Evolutionary conservation across 768 basidiomycete genomes (phyloP).

Genomic region (Gloeostereum incarnatum): DNA sequence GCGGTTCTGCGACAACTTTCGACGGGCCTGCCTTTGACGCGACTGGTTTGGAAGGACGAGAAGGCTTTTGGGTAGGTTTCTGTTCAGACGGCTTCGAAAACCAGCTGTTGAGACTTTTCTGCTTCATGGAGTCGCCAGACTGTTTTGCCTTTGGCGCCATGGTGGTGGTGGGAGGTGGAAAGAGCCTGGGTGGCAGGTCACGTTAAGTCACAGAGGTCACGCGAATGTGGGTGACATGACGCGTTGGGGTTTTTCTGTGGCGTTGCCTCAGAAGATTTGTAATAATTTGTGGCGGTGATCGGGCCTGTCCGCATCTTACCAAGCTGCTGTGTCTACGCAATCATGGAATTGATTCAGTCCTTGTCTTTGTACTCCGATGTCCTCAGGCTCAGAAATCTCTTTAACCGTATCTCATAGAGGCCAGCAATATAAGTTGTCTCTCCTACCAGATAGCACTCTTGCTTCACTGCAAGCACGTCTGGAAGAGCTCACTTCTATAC

Average conservation of each 20-base stretch:
- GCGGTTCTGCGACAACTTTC: conserved; percentile 15
- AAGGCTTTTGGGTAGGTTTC: conserved; percentile 14
- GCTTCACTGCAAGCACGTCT: conserved; percentile 37
- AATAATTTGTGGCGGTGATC: too few species aligned
- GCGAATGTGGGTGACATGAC: background rate
- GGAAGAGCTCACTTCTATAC: conserved; percentile 59
- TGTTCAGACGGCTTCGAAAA: conserved; percentile 31
- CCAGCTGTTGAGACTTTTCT: conserved; percentile 68
- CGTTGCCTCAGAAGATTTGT: too few species aligned
- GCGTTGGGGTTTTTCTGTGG: background rate
- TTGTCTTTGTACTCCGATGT: too few species aligned
- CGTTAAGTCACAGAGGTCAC: too few species aligned
- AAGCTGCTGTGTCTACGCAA: too few species aligned
- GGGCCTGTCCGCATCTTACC: too few species aligned
- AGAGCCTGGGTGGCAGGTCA: too few species aligned
- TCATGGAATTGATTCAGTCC: too few species aligned
- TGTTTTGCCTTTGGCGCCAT: conserved; percentile 23
- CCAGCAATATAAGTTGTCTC: conserved; percentile 30
- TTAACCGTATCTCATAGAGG: conserved; percentile 44
- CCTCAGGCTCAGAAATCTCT: too few species aligned
- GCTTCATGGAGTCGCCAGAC: conserved; percentile 41
- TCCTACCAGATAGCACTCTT: conserved; percentile 44
- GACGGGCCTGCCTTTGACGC: conserved; percentile 10
- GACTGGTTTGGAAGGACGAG: conserved; percentile 11
- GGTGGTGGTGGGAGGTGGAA: background rate